Evolutionary conservation across 2,329 filamentous ascomycete genomes (phyloP).

Genomic region (Peltaster fructicola): DNA sequence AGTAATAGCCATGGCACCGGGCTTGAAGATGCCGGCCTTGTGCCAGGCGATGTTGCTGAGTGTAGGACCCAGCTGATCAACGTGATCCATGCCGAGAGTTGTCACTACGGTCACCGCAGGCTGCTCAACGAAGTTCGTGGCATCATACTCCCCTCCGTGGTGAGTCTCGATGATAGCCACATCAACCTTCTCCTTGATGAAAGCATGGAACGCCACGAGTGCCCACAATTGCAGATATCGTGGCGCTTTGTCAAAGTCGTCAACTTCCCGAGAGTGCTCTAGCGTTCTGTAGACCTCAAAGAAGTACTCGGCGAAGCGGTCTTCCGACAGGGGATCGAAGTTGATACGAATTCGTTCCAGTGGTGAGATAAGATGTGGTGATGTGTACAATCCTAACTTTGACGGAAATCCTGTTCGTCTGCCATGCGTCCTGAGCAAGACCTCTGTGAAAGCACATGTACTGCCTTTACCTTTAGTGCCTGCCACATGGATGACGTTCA

Average conservation of each 20-base stretch:
- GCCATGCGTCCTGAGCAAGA: conserved; percentile 42
- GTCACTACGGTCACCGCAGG: conserved; percentile 57
- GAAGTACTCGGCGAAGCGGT: conserved; percentile 56
- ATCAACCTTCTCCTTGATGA: conserved; percentile 56
- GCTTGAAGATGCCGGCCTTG: conserved; percentile 75
- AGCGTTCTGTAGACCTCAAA: conserved; percentile 66
- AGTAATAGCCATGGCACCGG: too few relatives aligned
- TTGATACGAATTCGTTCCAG: conserved; percentile 71
- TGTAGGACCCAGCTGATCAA: conserved; percentile 57
- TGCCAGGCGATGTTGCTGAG: conserved; percentile 77
- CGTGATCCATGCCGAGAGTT: conserved; percentile 72
- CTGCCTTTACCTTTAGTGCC: conserved; percentile 92
- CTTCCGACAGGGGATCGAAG: conserved; percentile 46
- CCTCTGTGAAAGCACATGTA: conserved; percentile 63
- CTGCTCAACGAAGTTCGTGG: conserved; percentile 62
- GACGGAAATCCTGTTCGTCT: conserved; percentile 22
- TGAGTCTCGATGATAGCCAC: conserved; percentile 76
- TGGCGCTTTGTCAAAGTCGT: conserved; percentile 29
- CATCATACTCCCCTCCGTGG: conserved; percentile 81
- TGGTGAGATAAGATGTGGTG: conserved; percentile 64
- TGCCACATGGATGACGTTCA: conserved; percentile 60
- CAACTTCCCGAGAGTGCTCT: conserved; percentile 39
- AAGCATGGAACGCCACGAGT: conserved; percentile 68
- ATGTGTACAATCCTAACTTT: conserved; percentile 59
- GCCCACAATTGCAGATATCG: conserved; percentile 75